Base-by-base conservation (phyloP, 768 basidiomycete species). In the Clitopilus passeckerianus region DNA sequence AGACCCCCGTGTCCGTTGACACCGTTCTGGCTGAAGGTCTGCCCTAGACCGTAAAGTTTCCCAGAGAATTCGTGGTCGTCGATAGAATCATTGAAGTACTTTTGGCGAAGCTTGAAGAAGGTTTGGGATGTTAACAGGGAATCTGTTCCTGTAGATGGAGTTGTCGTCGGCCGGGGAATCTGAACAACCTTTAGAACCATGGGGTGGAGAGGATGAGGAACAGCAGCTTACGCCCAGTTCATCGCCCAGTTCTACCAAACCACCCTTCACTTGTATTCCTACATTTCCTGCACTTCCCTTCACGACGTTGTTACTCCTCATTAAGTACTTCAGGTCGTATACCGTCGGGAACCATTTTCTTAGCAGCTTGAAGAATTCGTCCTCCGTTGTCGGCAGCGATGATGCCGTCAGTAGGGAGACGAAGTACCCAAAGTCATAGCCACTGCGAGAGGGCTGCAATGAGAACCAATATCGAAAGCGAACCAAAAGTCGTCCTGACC, bases 371-470 rank as follows among this genome's bases (percentile, higher is more conserved):
- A 98, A 97, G 77, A 98, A 98, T 5, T 83, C 81, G 62, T 91
- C 89, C 75, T 99, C 97, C 23, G 86, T 86, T 18, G 87, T 86
- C 8, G 97, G 97, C 60, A 98, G 75, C 50, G 94, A 91, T 67
- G 88, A 79, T 61, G 84, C 89, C 22, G 92, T 91, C 55, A 99
- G 81, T 43, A 98, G 83, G 72, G 96, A 97, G 73, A 99, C 86
- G 66, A 99, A 91, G 71, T 98, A 99, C 34, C 97, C 97, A 75
- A 99, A 98, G 73, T 99, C 97, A 74, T 98, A 98, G 54, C 96
- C 97, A 72, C 96, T 98, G 68, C 56, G 64, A 41, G 60, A 59
- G 37, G 43, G 43, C n/a, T 33, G 24, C 14, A 10, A 23, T 33
- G 14, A 37, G 54, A 55, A 33, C n/a, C 14, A 55, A 34, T 55